Evolutionary conservation across 2,329 filamentous ascomycete species (phyloP).

Genomic region (Diplodia mutila): DNA sequence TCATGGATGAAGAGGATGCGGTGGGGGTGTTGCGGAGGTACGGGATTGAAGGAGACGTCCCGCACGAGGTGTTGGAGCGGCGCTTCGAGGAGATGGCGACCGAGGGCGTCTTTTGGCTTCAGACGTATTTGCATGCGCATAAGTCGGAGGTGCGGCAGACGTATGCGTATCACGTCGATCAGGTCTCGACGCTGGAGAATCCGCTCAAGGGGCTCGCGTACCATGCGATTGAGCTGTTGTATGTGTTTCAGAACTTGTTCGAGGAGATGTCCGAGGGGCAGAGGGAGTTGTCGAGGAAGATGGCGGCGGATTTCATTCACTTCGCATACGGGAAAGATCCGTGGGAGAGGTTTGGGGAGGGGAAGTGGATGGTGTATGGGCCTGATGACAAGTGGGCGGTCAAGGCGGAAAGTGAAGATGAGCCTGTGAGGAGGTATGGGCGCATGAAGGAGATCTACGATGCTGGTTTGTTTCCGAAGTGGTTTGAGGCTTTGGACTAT

Average conservation of each 20-base stretch:
- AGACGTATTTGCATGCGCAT: neutral
- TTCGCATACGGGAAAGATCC: neutral
- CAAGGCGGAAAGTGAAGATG: neutral
- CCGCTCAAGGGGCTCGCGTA: neutral
- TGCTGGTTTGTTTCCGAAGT: neutral
- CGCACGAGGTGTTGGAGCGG: neutral
- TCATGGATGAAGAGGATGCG: neutral
- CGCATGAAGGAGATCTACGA: neutral
- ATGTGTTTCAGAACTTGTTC: neutral
- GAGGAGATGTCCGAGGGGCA: neutral
- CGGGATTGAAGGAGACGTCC: neutral
- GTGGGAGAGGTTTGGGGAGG: neutral
- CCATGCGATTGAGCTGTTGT: neutral
- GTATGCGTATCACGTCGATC: neutral
- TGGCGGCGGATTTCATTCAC: neutral
- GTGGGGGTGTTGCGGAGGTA: neutral
- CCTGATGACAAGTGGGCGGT: neutral
- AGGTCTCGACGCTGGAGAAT: neutral
- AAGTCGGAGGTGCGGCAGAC: neutral
- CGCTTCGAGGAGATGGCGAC: slow-evolving; percentile 1
- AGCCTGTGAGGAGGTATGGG: neutral
- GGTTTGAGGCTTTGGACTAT: neutral
- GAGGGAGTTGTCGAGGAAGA: neutral
- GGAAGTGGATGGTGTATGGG: neutral
- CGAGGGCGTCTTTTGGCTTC: neutral